Conservation (phyloP, 805 yeast species). For the Jamesozyma jinghongensis region DNA sequence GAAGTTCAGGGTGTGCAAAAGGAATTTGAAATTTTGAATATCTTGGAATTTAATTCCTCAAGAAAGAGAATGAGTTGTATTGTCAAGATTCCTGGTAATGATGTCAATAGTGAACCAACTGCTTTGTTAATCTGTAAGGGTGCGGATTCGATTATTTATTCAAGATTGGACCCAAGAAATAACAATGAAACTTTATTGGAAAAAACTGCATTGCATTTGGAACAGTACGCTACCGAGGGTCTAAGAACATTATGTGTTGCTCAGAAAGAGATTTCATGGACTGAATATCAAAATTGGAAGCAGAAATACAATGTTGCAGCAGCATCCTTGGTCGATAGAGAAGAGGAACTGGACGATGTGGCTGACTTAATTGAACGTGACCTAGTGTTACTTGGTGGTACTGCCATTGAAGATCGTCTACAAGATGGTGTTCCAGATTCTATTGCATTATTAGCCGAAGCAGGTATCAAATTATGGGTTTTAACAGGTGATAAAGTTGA, state of each 20-base stretch:
- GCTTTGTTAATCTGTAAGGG: slow-evolving; percentile 73
- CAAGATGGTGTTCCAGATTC: slow-evolving; percentile 87
- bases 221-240: slow-evolving; percentile 77
- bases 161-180: slow-evolving; percentile 42
- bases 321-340: slow-evolving; percentile 54
- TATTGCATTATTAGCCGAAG: slow-evolving; percentile 56
- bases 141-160: slow-evolving; percentile 74
- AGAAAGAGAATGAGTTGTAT: slow-evolving; percentile 85
- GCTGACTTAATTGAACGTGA: slow-evolving; percentile 67
- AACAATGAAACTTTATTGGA: slow-evolving; percentile 41
- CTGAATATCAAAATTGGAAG: slow-evolving; percentile 56
- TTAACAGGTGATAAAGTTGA: slow-evolving; percentile 84
- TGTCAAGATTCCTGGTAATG: slow-evolving; percentile 50
- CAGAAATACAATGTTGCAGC: slow-evolving; percentile 55
- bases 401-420: slow-evolving; percentile 79
- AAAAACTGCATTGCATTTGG: slow-evolving; percentile 64
- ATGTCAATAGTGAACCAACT: slow-evolving; percentile 40
- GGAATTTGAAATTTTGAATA: slow-evolving; percentile 63
- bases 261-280: slow-evolving; percentile 55
- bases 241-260: slow-evolving; percentile 77
- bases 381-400: slow-evolving; percentile 64
- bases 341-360: slow-evolving; percentile 60
- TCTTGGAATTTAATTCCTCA: slow-evolving; percentile 72
- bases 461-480: slow-evolving; percentile 83
- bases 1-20: slow-evolving; percentile 61